A percentile compares a stretch with the other conserved stretches of the same genome.
Evolutionary conservation across 2,329 filamentous ascomycete genomes (phyloP).

Genomic region (Mycosphaerella sp.): DNA sequence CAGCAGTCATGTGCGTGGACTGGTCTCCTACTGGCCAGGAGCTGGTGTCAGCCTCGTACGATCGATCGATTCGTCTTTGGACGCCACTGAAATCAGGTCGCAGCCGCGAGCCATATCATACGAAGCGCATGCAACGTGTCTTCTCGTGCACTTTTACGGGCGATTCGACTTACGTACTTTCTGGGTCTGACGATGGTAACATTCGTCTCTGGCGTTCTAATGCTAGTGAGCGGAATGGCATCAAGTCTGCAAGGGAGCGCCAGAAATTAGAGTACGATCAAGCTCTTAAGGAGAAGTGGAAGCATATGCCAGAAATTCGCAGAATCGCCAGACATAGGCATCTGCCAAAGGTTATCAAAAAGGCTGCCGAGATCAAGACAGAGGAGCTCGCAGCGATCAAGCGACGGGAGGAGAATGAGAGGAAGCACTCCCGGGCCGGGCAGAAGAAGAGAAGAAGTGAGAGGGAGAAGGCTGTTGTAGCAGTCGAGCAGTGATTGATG

Average conservation of each 20-base stretch:
- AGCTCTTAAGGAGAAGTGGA: conserved; percentile 73
- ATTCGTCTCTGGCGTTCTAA: conserved; percentile 82
- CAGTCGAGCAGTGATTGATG: conserved; percentile 50
- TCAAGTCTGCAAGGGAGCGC: conserved; percentile 78
- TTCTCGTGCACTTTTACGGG: conserved; percentile 80
- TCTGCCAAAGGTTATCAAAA: conserved; percentile 88
- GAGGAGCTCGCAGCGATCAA: conserved; percentile 85
- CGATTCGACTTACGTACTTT: conserved; percentile 83
- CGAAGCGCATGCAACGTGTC: conserved; percentile 94
- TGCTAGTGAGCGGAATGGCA: conserved; percentile 72
- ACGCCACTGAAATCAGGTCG: conserved; percentile 63
- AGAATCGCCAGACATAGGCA: conserved; percentile 89
- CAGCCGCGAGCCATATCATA: conserved; percentile 91
- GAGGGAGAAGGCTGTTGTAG: conserved; percentile 88
- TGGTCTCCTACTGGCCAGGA: conserved; percentile 93
- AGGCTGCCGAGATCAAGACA: conserved; percentile 87
- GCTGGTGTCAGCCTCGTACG: conserved; percentile 82
- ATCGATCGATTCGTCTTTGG: conserved; percentile 83
- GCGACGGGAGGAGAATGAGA: conserved; percentile 86
- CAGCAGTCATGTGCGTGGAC: conserved; percentile 92
- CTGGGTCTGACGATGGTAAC: conserved; percentile 90
- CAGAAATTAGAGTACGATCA: conserved; percentile 90
- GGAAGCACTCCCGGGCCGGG: conserved; percentile 83
- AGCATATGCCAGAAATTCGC: conserved; percentile 93
- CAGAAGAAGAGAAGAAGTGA: conserved; percentile 67